phyloP scores from a whole-genome alignment of 768 basidiomycete genomes.

The Epithele typhae region DNA sequence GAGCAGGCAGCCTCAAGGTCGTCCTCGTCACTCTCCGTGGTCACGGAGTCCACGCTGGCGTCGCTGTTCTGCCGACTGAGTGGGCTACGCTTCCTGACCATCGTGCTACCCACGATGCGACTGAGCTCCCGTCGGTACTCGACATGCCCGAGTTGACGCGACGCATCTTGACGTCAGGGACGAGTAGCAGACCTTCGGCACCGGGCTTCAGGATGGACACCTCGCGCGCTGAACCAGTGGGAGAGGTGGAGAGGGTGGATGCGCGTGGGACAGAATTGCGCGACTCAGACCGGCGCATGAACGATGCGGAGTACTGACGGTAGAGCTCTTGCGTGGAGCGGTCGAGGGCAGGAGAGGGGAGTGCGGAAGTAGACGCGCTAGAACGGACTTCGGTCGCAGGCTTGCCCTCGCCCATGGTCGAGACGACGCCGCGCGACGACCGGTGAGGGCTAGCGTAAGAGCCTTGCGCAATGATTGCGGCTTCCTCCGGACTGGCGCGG shows the following conservation, averaged over 20 bases:
- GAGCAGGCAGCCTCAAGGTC: conserved; percentile 16
- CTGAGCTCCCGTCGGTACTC: conserved; percentile 11
- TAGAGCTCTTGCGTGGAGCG: conserved; percentile 40
- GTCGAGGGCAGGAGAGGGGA: conserved; percentile 6
- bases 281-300: conserved; percentile 51
- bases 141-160: conserved; percentile 18
- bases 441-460: conserved; percentile 50
- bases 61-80: conserved; percentile 39
- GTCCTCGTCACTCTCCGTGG: conserved; percentile 19
- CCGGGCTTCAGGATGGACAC: conserved; percentile 52
- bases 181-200: conserved; percentile 62
- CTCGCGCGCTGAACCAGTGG: conserved; percentile 30
- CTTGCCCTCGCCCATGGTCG: conserved; percentile 35
- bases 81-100: conserved; percentile 31
- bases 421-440: conserved; percentile 44
- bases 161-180: conserved; percentile 41
- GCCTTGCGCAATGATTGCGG: conserved; percentile 29
- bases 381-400: conserved; percentile 15
- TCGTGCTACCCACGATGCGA: conserved; percentile 15
- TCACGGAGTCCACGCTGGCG: conserved; percentile 30
- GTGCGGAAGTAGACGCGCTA: conserved; percentile 7
- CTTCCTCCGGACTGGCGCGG: conserved; percentile 24
- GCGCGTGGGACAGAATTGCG: conserved; percentile 35
- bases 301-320: conserved; percentile 50
- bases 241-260: conserved; percentile 20